phyloP scores from a whole-genome alignment of 306 rosid species.

The Begonia fuchsioides region DNA sequence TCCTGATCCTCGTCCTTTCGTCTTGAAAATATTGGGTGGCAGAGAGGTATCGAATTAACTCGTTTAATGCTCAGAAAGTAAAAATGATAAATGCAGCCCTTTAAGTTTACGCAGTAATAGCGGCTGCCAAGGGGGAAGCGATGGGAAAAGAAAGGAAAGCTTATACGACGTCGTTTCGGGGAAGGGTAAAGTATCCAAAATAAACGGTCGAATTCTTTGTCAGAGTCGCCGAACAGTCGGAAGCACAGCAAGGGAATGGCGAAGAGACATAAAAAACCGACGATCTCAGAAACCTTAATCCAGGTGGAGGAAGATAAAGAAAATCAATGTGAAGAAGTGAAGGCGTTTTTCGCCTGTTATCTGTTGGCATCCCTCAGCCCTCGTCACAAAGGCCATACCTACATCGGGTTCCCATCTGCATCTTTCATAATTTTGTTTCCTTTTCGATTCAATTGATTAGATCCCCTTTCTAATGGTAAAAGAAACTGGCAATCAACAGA shows the following conservation, averaged over 20 bases:
- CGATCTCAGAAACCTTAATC: constrained; percentile 18
- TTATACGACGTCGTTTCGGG: no score
- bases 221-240: constrained; percentile 3
- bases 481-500: constrained; percentile 20
- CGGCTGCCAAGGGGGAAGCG: no score
- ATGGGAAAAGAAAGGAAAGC: no score
- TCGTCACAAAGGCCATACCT: constrained; percentile 79
- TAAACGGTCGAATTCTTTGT: constrained; percentile 63
- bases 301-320: constrained; percentile 5
- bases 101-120: no score
- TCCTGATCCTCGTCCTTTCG: no score
- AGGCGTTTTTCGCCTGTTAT: constrained; percentile 73
- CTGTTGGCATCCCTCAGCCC: constrained; percentile 67
- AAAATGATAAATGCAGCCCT: no score
- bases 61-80: no score
- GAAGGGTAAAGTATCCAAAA: no score
- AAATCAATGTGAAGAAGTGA: constrained; percentile 14
- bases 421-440: not conserved
- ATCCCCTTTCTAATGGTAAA: not conserved
- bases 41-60: no score
- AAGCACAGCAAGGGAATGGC: constrained; percentile 23
- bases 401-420: constrained; percentile 46
- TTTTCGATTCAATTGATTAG: constrained; percentile 5
- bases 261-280: constrained; percentile 26
- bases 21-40: no score